A percentile compares a stretch with the other conserved stretches of the same genome.
phyloP scores from a whole-genome alignment of 208 protist genomes.

The Acanthamoeba rhysodes region DNA sequence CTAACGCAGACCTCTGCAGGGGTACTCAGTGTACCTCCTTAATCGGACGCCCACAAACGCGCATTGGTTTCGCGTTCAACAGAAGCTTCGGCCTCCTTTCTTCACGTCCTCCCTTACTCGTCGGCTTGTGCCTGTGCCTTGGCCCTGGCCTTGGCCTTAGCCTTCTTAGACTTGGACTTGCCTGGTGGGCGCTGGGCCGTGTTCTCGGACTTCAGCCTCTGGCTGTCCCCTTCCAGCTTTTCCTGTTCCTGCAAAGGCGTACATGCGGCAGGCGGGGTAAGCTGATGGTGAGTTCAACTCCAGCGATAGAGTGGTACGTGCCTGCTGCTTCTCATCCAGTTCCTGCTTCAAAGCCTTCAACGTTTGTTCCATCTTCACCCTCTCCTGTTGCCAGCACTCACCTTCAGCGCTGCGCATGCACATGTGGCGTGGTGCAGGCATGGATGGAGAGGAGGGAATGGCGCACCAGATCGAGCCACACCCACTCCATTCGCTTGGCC shows the following conservation, averaged over 20 bases:
- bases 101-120: not conserved
- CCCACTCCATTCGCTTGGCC: slow-evolving; percentile 42
- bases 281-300: not conserved
- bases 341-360: not conserved
- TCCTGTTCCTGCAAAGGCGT: not conserved
- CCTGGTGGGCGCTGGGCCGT: not conserved
- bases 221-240: slow-evolving; percentile 29
- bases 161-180: not conserved
- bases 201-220: not conserved
- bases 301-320: not conserved
- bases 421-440: not conserved
- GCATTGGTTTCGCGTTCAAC: too few relatives aligned
- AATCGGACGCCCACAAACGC: too few relatives aligned
- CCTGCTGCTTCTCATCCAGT: not conserved
- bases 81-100: too few relatives aligned
- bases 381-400: not conserved
- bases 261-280: not conserved
- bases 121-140: not conserved
- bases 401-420: too few relatives aligned
- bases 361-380: not conserved
- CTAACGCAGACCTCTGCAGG: too few relatives aligned
- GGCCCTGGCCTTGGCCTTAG: not conserved
- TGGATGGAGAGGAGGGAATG: not conserved
- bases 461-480: slow-evolving; percentile 28
- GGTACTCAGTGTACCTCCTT: too few relatives aligned